Base-by-base conservation (phyloP, 2,329 filamentous ascomycete genomes). In the Beauveria brongniartii region DNA sequence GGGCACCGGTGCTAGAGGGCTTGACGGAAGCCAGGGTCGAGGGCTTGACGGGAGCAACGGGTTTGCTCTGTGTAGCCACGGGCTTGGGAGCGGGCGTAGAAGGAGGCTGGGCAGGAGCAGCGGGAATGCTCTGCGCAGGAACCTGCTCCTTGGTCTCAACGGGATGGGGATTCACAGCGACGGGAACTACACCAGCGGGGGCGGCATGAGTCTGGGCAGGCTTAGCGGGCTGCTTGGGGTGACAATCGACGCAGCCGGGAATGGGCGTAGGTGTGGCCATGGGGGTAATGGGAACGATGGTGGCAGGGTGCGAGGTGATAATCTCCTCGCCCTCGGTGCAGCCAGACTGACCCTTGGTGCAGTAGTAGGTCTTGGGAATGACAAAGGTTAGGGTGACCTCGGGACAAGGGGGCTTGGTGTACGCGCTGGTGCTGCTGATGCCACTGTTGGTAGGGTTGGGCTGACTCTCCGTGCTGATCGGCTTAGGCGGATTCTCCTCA, bases 311-410 rank as follows among this genome's bases (percentile, higher is more conserved):
- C 4, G 63, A 59, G n/a, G 65, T 62, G 26, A 65, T 66, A 24
- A 68, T 63, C 53, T 65, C 67, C 0, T 70, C 64, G 26, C 69
- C 70, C 18, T 64, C 61, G 16, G 62, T 63, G 67, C 71, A 73
- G 46, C 65, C 67, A 9, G 62, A 41, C 61, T 69, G 65, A 47
- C 67, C 67, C 41, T 64, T 55, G 16, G 63, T 62, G 59, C 71
- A 73, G 16, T 65, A 68, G 46, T 70, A 66, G 0, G 67, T 69
- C 41, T 67, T 63, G 46, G 70, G 69, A 41, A 73, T 66, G 20
- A 68, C 71, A 65, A 63, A 70, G 20, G 67, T 67, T 3, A 64
- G 67, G 1, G 69, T 71, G 7, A 65, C 65, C 55, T 72, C 63
- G 16, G 67, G 63, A 52, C 64, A 64, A 47, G 61, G 46, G 14